Percentiles rank a stretch among this genome's conserved stretches.
Evolutionary conservation across 768 basidiomycete species (phyloP).

Genomic region (Psilocybe azurescens): DNA sequence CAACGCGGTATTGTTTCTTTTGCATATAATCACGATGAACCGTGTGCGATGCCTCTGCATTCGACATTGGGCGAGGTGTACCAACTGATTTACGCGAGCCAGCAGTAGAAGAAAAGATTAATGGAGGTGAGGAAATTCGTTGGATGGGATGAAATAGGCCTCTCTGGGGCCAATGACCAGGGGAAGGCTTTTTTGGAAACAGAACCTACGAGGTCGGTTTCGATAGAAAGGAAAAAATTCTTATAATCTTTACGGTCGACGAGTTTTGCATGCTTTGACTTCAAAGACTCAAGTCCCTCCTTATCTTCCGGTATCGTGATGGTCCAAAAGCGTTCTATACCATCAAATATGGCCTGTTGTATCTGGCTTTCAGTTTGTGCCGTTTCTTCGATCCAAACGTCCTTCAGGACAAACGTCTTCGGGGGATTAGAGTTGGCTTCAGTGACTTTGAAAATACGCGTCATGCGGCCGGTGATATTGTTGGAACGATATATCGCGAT

Average conservation of each 20-base stretch:
- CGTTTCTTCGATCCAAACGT: conserved; percentile 1
- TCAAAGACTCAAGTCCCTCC: background rate
- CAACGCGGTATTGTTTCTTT: too few relatives aligned
- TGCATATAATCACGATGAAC: too few relatives aligned
- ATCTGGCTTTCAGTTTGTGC: background rate
- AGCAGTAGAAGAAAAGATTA: too few relatives aligned
- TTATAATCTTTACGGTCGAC: background rate
- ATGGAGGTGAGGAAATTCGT: too few relatives aligned
- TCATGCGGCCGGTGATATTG: background rate
- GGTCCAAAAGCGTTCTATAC: background rate
- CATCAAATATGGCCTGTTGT: background rate
- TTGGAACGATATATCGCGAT: background rate
- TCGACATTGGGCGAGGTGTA: too few relatives aligned
- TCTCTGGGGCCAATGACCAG: too few relatives aligned
- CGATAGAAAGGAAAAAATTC: background rate
- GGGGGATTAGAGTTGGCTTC: background rate
- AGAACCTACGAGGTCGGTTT: background rate
- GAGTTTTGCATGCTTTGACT: background rate
- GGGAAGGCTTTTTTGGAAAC: too few relatives aligned
- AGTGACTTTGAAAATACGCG: background rate
- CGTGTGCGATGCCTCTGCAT: too few relatives aligned
- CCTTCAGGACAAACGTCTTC: background rate
- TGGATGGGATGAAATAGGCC: too few relatives aligned
- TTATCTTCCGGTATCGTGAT: background rate
- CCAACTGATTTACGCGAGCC: too few relatives aligned